A percentile compares a stretch with the other conserved stretches of the same genome.
phyloP scores from a whole-genome alignment of 495 filamentous ascomycete genomes.

The Aspergillus diversus region DNA sequence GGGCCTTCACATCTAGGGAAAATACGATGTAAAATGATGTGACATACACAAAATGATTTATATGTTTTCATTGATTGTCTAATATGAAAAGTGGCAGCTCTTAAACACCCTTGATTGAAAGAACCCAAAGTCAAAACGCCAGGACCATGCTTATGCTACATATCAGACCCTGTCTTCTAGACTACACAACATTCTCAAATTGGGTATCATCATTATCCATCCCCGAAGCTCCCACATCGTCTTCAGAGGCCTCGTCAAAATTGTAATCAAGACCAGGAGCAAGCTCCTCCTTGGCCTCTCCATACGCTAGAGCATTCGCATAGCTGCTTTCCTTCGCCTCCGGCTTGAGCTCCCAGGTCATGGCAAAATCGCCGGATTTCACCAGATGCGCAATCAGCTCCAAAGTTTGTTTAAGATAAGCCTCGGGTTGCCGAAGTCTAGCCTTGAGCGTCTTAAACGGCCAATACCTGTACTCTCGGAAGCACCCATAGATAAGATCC shows the following conservation, averaged over 20 bases:
- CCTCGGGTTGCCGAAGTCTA: conserved; percentile 80
- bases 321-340: conserved; percentile 67
- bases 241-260: conserved; percentile 50
- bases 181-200: conserved; percentile 70
- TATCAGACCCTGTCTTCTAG: conserved; percentile 9
- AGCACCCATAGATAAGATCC: conserved; percentile 79
- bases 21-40: too few relatives aligned
- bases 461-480: conserved; percentile 87
- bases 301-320: conserved; percentile 39
- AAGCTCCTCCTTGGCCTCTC: conserved; percentile 49
- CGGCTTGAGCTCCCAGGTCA: conserved; percentile 78
- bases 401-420: conserved; percentile 83
- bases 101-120: conserved; percentile 19
- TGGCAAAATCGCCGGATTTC: conserved; percentile 78
- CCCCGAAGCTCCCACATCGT: conserved; percentile 46
- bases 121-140: conserved; percentile 28
- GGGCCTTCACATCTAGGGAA: too few relatives aligned
- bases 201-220: conserved; percentile 71
- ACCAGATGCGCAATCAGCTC: conserved; percentile 81
- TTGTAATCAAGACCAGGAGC: conserved; percentile 47
- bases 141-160: conserved; percentile 35
- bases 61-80: conserved; percentile 6
- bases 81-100: conserved; percentile 8
- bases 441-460: conserved; percentile 78
- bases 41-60: too few relatives aligned